phyloP scores from a whole-genome alignment of 2,329 filamentous ascomycete species.

The Cladosporium oxysporum region DNA sequence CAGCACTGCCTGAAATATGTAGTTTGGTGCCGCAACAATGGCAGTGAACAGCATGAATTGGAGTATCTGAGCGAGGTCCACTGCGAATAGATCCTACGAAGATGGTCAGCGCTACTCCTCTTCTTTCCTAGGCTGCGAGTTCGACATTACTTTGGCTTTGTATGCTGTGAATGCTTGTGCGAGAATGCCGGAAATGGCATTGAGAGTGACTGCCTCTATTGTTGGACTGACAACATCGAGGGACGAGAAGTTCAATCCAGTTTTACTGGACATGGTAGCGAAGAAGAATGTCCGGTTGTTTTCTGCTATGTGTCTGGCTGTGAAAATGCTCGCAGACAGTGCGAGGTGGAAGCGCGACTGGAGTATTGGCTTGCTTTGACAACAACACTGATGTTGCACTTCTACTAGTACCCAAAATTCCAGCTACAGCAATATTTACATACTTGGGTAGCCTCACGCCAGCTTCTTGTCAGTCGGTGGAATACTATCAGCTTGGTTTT shows the following conservation, averaged over 20 bases:
- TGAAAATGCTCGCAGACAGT: not conserved
- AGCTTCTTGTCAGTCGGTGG: not conserved
- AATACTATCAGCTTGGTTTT: not conserved
- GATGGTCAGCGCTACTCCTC: not conserved
- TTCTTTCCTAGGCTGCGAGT: not conserved
- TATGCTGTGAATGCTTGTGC: constrained; percentile 14
- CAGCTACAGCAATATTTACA: not conserved
- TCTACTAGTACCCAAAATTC: not conserved
- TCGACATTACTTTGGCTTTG: not conserved
- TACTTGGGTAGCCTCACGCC: not conserved
- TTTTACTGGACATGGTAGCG: not conserved
- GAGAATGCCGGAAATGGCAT: not conserved
- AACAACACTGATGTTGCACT: not conserved
- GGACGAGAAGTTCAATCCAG: not conserved
- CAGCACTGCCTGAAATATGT: not conserved
- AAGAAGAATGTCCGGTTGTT: not conserved
- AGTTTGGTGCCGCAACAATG: constrained; percentile 13
- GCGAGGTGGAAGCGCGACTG: not conserved
- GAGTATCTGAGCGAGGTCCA: constrained; percentile 6
- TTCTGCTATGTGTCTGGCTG: not conserved
- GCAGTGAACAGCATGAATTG: constrained; percentile 18
- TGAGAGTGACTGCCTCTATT: constrained; percentile 10
- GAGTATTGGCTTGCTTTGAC: not conserved
- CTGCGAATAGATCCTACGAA: constrained; percentile 5
- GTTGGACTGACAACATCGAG: constrained; percentile 10